Percentiles rank a stretch among this genome's conserved stretches.
phyloP scores from a whole-genome alignment of 1,284 basidiomycete species.

The Inonotus obliquus region DNA sequence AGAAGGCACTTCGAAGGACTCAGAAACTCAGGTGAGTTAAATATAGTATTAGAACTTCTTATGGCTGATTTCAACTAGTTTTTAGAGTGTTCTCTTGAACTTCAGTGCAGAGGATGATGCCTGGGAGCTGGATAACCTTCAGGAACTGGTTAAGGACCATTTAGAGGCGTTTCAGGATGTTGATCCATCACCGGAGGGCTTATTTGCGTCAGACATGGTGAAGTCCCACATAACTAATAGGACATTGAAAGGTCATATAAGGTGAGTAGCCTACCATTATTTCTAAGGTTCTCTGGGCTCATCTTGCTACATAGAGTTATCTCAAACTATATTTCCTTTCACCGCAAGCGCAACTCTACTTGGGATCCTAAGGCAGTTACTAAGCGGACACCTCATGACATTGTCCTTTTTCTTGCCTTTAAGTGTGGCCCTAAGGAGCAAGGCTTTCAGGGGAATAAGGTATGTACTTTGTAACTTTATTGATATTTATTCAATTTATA shows the following conservation, averaged over 20 bases:
- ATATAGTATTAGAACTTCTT: background rate
- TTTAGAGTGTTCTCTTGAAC: background rate
- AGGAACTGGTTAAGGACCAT: background rate
- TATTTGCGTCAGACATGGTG: conserved; percentile 2
- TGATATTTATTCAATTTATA: background rate
- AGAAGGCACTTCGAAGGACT: background rate
- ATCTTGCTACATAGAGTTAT: conserved; percentile 10
- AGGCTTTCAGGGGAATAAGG: conserved; percentile 19
- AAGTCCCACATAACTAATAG: background rate
- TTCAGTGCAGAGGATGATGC: background rate
- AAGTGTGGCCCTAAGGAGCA: conserved; percentile 17
- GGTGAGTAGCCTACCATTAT: background rate
- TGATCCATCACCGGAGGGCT: background rate
- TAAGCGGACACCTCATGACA: conserved; percentile 16
- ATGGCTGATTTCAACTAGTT: background rate
- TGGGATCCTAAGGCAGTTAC: conserved; percentile 16
- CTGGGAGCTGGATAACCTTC: background rate
- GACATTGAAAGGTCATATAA: conserved; percentile 8
- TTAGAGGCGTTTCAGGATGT: background rate
- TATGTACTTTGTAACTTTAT: background rate
- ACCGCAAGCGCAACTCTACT: background rate
- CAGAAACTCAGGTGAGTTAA: background rate
- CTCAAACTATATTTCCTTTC: conserved; percentile 9
- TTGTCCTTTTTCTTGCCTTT: conserved; percentile 15
- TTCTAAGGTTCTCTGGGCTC: background rate